A percentile compares a stretch with the other conserved stretches of the same genome.
Evolutionary conservation across 441 rosid species (phyloP).

Genomic region (Adansonia grandidieri): DNA sequence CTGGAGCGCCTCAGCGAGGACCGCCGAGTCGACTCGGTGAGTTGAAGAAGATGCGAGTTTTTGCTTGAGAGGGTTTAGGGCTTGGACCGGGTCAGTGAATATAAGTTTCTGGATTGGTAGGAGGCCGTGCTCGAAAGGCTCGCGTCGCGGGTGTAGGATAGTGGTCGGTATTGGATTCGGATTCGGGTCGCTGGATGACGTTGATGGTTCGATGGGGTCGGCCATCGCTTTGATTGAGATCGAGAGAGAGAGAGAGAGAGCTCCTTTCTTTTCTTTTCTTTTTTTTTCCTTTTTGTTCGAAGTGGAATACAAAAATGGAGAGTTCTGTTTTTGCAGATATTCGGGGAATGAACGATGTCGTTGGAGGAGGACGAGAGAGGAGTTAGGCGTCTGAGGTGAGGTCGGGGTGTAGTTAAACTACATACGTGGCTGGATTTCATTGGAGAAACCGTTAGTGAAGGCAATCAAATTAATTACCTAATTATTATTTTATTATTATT

Average conservation of each 20-base stretch:
- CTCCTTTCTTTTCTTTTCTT: not conserved
- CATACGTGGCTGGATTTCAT: too few species aligned
- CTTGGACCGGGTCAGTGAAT: slow-evolving; percentile 81
- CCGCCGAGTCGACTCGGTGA: slow-evolving; percentile 64
- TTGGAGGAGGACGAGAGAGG: too few species aligned
- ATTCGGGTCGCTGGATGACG: slow-evolving; percentile 44
- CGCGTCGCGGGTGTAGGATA: slow-evolving; percentile 78
- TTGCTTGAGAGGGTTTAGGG: slow-evolving; percentile 70
- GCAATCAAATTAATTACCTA: too few species aligned
- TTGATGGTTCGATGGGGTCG: slow-evolving; percentile 60
- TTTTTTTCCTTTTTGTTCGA: not conserved
- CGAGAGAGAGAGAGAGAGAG: not conserved
- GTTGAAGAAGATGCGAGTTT: slow-evolving; percentile 54
- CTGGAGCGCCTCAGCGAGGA: slow-evolving; percentile 80
- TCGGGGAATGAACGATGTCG: too few species aligned
- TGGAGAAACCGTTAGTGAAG: too few species aligned
- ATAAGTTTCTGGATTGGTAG: slow-evolving; percentile 92
- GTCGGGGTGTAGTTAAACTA: too few species aligned
- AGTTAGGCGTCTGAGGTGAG: too few species aligned
- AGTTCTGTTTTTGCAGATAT: slow-evolving; percentile 9
- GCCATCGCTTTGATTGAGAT: slow-evolving; percentile 52
- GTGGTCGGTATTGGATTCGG: slow-evolving; percentile 44
- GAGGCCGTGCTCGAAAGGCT: slow-evolving; percentile 92
- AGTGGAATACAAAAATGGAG: slow-evolving; percentile 19
- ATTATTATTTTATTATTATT: too few species aligned